A percentile compares a stretch with the other conserved stretches of the same genome.
phyloP scores from a whole-genome alignment of 192 early-diverging fungal species.

The Linnemannia hyalina region DNA sequence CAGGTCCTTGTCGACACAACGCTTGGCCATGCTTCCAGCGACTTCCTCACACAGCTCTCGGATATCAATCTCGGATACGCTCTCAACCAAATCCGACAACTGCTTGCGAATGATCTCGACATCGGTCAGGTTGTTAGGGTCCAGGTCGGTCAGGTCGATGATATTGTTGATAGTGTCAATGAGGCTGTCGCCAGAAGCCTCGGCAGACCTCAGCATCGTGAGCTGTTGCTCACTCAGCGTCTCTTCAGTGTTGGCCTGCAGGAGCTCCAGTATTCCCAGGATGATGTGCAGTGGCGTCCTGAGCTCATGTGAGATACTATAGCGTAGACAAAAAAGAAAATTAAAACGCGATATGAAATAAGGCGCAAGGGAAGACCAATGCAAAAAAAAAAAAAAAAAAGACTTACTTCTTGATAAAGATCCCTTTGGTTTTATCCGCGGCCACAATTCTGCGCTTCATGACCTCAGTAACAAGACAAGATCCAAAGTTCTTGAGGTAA shows the following conservation, averaged over 20 bases:
- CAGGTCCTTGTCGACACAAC: constrained; percentile 34
- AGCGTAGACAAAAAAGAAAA: constrained; percentile 1
- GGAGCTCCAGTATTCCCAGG: constrained; percentile 61
- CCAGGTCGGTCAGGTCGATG: constrained; percentile 36
- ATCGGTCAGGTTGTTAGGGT: constrained; percentile 25
- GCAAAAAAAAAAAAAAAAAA: neutral
- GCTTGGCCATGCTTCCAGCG: constrained; percentile 30
- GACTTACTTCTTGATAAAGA: constrained; percentile 57
- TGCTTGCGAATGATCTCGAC: neutral
- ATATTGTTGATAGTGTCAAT: constrained; percentile 43
- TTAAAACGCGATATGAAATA: neutral
- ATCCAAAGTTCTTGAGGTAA: constrained; percentile 64
- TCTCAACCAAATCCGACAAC: constrained; percentile 12
- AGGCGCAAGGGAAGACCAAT: neutral
- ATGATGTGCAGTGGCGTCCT: constrained; percentile 67
- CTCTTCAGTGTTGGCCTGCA: constrained; percentile 32
- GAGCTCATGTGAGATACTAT: constrained; percentile 64
- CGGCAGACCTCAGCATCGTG: constrained; percentile 52
- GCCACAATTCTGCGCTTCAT: constrained; percentile 58
- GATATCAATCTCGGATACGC: constrained; percentile 30
- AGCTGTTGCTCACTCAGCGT: constrained; percentile 32
- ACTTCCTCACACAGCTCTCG: constrained; percentile 40
- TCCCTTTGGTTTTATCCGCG: constrained; percentile 63
- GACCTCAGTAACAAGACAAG: constrained; percentile 59
- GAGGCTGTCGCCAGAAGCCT: constrained; percentile 52